phyloP scores from a whole-genome alignment of 768 basidiomycete genomes.

The Steccherinum ochraceum region DNA sequence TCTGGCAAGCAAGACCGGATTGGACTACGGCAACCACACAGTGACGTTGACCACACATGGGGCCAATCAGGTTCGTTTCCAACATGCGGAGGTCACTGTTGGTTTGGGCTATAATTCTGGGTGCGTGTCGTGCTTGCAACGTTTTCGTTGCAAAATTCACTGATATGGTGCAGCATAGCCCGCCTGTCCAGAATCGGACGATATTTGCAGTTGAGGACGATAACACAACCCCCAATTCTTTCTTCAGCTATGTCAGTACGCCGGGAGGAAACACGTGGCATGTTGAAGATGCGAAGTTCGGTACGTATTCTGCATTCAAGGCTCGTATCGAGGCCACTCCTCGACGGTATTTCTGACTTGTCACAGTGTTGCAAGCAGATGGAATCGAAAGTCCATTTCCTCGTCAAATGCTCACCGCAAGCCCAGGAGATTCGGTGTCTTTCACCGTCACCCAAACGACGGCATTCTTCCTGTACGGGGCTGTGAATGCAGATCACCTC shows the following conservation, averaged over 20 bases:
- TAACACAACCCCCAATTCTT: background rate
- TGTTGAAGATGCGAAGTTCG: background rate
- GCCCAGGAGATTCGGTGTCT: background rate
- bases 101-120: too few relatives aligned
- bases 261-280: background rate
- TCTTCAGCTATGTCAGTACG: background rate
- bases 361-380: background rate
- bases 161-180: too few relatives aligned
- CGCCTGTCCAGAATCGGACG: background rate
- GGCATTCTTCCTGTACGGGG: background rate
- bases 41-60: too few relatives aligned
- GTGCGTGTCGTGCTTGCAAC: too few relatives aligned
- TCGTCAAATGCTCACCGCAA: background rate
- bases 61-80: too few relatives aligned
- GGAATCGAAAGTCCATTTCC: background rate
- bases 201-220: background rate
- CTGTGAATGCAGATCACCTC: background rate
- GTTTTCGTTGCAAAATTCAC: too few relatives aligned
- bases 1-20: too few relatives aligned
- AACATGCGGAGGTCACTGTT: too few relatives aligned
- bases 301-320: too few relatives aligned
- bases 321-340: too few relatives aligned
- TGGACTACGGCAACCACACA: background rate
- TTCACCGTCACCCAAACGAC: background rate
- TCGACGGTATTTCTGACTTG: too few relatives aligned